Conservation (phyloP, 345 rosid species). For the Acer negundo region DNA sequence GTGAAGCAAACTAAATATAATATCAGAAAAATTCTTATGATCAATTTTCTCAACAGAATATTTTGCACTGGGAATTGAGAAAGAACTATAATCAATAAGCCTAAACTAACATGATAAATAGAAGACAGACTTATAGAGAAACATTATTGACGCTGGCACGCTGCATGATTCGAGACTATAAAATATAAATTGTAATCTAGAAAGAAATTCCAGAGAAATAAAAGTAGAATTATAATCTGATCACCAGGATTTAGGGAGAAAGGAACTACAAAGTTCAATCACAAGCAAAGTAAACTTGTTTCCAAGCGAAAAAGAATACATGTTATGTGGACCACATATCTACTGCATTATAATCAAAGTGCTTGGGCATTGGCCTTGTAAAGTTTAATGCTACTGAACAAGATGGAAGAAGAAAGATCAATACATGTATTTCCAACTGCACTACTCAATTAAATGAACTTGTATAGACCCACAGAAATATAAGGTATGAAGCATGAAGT, state of each 20-base stretch:
- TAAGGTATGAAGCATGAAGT: not conserved
- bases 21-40: not conserved
- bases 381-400: not conserved
- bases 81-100: not conserved
- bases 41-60: not conserved
- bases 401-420: not conserved
- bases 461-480: not conserved
- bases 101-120: not conserved
- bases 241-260: not conserved
- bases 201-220: not conserved
- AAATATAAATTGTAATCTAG: not conserved
- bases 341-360: not conserved
- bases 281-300: constrained; percentile 4
- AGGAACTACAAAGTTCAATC: not conserved
- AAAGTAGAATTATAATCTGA: not conserved
- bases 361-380: not conserved
- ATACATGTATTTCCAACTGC: not conserved
- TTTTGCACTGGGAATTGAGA: not conserved
- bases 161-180: not conserved
- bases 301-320: not conserved
- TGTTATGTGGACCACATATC: not conserved
- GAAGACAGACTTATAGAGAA: not conserved
- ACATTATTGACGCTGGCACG: not conserved
- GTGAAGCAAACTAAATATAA: not conserved
- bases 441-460: constrained; percentile 5